Percentiles rank a stretch among this genome's conserved stretches.
Conservation (phyloP, 2,329 filamentous ascomycete species). For the Mycocentrospora acerina region DNA sequence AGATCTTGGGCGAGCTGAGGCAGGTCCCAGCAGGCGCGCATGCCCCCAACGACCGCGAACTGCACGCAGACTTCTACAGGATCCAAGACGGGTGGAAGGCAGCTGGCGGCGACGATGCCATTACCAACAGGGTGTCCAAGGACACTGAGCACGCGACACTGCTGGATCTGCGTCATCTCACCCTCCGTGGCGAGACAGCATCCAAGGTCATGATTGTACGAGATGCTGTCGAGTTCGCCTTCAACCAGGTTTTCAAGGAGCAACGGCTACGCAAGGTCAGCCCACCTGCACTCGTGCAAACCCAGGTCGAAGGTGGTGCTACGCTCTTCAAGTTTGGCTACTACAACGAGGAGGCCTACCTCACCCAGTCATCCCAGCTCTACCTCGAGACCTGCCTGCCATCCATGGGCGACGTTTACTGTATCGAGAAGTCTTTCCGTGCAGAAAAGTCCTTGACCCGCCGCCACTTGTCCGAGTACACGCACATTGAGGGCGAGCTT, state of each 20-base stretch:
- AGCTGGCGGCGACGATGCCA: constrained; percentile 83
- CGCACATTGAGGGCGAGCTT: constrained; percentile 92
- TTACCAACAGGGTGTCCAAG: constrained; percentile 77
- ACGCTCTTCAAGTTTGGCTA: constrained; percentile 89
- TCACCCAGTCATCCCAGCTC: constrained; percentile 95
- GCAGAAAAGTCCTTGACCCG: constrained; percentile 95
- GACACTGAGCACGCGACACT: constrained; percentile 71
- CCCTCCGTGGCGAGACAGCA: constrained; percentile 79
- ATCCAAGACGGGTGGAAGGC: constrained; percentile 69
- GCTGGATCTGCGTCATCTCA: constrained; percentile 80
- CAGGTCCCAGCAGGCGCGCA: constrained; percentile 75
- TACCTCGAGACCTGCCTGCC: constrained; percentile 96
- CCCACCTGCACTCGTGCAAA: constrained; percentile 90
- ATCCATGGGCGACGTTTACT: constrained; percentile 91
- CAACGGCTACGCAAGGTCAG: constrained; percentile 78
- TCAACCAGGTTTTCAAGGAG: constrained; percentile 77
- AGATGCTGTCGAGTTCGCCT: constrained; percentile 76
- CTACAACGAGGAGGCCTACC: constrained; percentile 86
- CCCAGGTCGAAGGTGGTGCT: constrained; percentile 88
- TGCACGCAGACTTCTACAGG: constrained; percentile 87
- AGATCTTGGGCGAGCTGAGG: constrained; percentile 80
- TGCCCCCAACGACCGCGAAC: constrained; percentile 81
- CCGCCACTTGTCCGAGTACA: constrained; percentile 93
- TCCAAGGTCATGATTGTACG: constrained; percentile 88
- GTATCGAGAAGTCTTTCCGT: constrained; percentile 97